Evolutionary conservation across 2,329 filamentous ascomycete genomes (phyloP).

Genomic region (Diaporthe capsici): DNA sequence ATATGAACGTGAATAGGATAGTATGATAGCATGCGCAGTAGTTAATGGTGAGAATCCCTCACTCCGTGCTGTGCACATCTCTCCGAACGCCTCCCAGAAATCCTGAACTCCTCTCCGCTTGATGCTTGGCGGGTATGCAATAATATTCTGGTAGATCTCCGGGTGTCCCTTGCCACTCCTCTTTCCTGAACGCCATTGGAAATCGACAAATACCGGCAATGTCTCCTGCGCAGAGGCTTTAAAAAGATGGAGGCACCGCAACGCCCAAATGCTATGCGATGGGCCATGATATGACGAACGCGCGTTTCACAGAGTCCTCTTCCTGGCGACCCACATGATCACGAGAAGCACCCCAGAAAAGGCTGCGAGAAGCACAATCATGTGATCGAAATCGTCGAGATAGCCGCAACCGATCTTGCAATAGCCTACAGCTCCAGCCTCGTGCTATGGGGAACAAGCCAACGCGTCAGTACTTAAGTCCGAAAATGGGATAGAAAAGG

Average conservation of each 20-base stretch:
- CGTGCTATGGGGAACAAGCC: slow-evolving; percentile 26
- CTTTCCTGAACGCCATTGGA: not conserved
- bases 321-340: slow-evolving; percentile 35
- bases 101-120: slow-evolving; percentile 25
- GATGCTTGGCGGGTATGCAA: slow-evolving; percentile 27
- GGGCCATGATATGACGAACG: too few relatives aligned
- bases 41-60: not conserved
- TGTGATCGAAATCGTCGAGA: slow-evolving; percentile 40
- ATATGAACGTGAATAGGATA: slow-evolving; percentile 5
- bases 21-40: not conserved
- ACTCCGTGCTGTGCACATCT: not conserved
- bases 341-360: slow-evolving; percentile 29
- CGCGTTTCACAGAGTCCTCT: slow-evolving; percentile 3
- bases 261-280: not conserved
- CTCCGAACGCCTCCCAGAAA: slow-evolving; percentile 14
- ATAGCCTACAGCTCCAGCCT: slow-evolving; percentile 38
- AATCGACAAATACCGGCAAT: not conserved
- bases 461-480: not conserved
- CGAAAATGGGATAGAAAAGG: not conserved
- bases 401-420: slow-evolving; percentile 40
- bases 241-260: not conserved
- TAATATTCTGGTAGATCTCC: not conserved
- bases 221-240: not conserved
- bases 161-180: not conserved
- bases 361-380: slow-evolving; percentile 36